These are phyloP conservation scores for Persicaria tinctoria DNA, from an alignment of 148 eudicot species.

Conservation along the genomic window DNA sequence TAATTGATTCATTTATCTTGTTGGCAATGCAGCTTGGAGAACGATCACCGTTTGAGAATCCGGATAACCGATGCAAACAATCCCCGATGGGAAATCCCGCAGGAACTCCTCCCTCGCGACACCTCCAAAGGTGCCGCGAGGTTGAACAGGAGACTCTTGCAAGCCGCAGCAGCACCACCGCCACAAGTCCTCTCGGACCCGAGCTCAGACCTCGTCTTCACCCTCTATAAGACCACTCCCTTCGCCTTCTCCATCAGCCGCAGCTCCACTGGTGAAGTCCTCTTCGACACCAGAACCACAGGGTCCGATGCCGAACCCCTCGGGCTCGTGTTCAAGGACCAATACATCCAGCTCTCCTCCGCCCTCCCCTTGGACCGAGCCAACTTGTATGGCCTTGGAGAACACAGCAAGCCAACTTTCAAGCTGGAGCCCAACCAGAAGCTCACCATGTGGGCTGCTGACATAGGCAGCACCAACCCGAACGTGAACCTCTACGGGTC, in stretches of 20 bases:
- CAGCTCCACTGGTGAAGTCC: slow-evolving; percentile 40
- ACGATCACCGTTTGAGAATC: slow-evolving; percentile 41
- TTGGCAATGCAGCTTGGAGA: slow-evolving; percentile 45
- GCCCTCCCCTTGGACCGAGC: slow-evolving; percentile 27
- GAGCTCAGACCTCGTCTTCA: slow-evolving; percentile 52
- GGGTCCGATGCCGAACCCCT: no score
- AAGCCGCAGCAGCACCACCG: background rate
- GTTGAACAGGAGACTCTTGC: no score
- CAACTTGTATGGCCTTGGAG: slow-evolving; percentile 46
- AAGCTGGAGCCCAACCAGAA: slow-evolving; percentile 31
- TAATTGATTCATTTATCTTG: no score
- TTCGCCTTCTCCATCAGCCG: slow-evolving; percentile 63
- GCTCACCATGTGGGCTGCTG: slow-evolving; percentile 48
- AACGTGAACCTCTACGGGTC: slow-evolving; percentile 38
- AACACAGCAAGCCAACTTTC: slow-evolving; percentile 41
- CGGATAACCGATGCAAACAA: slow-evolving; percentile 48
- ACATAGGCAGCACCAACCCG: slow-evolving; percentile 26
- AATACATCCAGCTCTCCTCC: slow-evolving; percentile 33
- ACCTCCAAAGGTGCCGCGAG: slow-evolving; percentile 4
- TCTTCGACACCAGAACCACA: slow-evolving; percentile 29
- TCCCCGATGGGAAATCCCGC: slow-evolving; percentile 64
- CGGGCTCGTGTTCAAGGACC: slow-evolving; percentile 32
- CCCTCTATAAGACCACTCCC: slow-evolving; percentile 60
- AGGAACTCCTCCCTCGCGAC: slow-evolving; percentile 22
- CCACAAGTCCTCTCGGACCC: slow-evolving; percentile 23